Conservation (phyloP, 129 eudicot species). For the Sambucus nigra region DNA sequence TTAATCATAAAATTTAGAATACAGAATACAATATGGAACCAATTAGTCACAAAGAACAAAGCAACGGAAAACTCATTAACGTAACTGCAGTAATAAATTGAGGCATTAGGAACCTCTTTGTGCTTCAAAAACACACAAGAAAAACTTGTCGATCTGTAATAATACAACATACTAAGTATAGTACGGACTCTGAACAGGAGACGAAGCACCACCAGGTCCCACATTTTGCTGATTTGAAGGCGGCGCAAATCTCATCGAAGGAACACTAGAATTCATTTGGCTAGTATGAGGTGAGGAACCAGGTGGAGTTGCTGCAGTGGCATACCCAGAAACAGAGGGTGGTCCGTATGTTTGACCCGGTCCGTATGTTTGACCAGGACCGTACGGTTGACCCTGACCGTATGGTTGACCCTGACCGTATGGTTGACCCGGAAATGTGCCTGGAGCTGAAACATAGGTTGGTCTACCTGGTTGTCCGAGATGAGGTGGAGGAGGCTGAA, state of each 20-base stretch:
- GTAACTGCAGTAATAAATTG: neutral
- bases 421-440: constrained; percentile 33
- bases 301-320: constrained; percentile 21
- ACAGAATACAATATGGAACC: neutral
- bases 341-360: too few relatives aligned
- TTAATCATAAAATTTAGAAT: neutral
- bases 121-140: neutral
- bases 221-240: constrained; percentile 12
- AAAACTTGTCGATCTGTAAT: neutral
- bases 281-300: constrained; percentile 17
- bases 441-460: constrained; percentile 29
- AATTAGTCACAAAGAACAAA: neutral
- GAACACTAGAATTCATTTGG: constrained; percentile 11
- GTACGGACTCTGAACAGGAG: constrained; percentile 29
- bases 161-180: constrained; percentile 20
- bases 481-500: constrained; percentile 21
- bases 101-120: neutral
- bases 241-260: constrained; percentile 18
- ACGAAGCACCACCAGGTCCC: constrained; percentile 27
- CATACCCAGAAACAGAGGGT: constrained; percentile 26
- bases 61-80: neutral
- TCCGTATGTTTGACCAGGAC: too few relatives aligned
- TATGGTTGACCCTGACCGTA: too few relatives aligned
- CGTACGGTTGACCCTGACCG: too few relatives aligned
- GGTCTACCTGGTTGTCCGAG: constrained; percentile 15